Conservation (phyloP, 2,329 filamentous ascomycete genomes). For the Dissoconium aciculare region DNA sequence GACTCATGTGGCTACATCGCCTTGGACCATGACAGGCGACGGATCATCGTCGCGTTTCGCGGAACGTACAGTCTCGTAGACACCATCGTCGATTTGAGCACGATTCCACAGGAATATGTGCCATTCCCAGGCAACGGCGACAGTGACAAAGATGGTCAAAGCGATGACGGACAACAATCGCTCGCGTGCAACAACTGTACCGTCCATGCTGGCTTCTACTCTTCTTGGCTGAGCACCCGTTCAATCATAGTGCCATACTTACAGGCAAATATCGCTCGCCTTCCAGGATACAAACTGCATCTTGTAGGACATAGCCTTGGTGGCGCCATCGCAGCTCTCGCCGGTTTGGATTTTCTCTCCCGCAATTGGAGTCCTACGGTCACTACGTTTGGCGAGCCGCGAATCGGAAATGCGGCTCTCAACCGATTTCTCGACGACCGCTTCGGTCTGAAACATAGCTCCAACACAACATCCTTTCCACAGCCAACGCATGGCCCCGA, state of each 20-base stretch:
- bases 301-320: slow-evolving; percentile 85
- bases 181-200: slow-evolving; percentile 70
- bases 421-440: slow-evolving; percentile 39
- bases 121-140: slow-evolving; percentile 54
- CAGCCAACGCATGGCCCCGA: too few relatives aligned
- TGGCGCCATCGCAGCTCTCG: slow-evolving; percentile 78
- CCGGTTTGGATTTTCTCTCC: slow-evolving; percentile 63
- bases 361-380: slow-evolving; percentile 62
- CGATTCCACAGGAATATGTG: slow-evolving; percentile 75
- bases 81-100: slow-evolving; percentile 78
- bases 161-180: slow-evolving; percentile 21
- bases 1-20: slow-evolving; percentile 92
- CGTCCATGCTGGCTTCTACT: slow-evolving; percentile 80
- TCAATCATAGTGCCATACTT: slow-evolving; percentile 54
- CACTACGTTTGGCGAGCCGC: slow-evolving; percentile 87
- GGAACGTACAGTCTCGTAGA: slow-evolving; percentile 91
- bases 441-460: slow-evolving; percentile 28
- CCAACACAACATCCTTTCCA: slow-evolving; percentile 5
- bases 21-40: slow-evolving; percentile 53
- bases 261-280: slow-evolving; percentile 39
- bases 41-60: slow-evolving; percentile 76
- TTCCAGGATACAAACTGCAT: slow-evolving; percentile 59
- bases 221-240: slow-evolving; percentile 67
- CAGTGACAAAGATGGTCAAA: slow-evolving; percentile 21
- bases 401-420: slow-evolving; percentile 41